Evolutionary conservation across 2,329 filamentous ascomycete species (phyloP), one percentile per base, ranked within the genome.

Genomic region (Exophiala alcalophila): DNA sequence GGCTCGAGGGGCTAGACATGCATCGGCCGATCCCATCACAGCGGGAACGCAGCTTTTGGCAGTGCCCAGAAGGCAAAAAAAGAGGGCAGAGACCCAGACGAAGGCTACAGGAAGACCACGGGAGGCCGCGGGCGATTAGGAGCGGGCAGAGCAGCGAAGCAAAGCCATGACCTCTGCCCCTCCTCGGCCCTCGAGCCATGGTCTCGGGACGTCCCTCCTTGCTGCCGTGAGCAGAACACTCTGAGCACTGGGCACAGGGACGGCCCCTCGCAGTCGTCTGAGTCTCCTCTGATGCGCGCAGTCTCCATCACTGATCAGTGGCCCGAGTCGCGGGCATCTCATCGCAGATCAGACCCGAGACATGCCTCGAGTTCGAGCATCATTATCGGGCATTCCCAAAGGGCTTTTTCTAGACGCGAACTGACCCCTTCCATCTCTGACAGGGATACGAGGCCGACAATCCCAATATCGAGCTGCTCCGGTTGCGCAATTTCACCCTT

Each of bases 401-500:
- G n/a, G n/a, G 19, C 28, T 16, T 32, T 9, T 26, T 33, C 21
- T 41, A 33, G 26, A 20, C 14, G 21, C 5, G 11, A n/a, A 33
- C 44, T 50, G 48, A 50, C 39, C 12, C 3, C 16, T 27, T 38
- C 21, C 15, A 8, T 38, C 18, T 40, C 2, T 38, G 30, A 32
- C 59, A 91, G 84, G 87, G 85, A 32, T 94, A 85, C 60, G 70
- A 78, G 30, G 74, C 76, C 14, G 81, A 86, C 44, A 86, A 95
- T 60, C 70, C 77, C 28, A 84, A 95, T 55, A 89, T 95, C 57
- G 80, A 82, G 41, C 73, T 96, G 38, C 72, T 95, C 41, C 84
- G 88, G 56, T 72, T 96, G 59, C 77, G 81, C 48, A 92, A 83
- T 62, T 95, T 84, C 61, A 90, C 84, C 0, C 66, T 94, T 15